Conservation (phyloP, 2,329 filamentous ascomycete genomes). For the Monilinia vaccinii-corymbosi region DNA sequence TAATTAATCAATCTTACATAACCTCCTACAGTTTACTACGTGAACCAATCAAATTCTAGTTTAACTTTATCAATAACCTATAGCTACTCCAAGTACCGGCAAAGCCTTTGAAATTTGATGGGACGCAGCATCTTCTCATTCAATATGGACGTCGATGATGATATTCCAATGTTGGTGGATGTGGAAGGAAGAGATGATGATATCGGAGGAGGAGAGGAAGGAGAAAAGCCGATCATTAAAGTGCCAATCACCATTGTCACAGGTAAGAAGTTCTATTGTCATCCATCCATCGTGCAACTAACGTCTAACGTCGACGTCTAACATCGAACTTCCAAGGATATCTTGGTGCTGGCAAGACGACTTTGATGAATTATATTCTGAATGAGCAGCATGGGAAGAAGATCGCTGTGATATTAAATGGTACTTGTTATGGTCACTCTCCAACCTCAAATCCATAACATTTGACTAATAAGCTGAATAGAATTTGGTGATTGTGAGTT, state of each 20-base stretch:
- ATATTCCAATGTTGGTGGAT: conserved; percentile 14
- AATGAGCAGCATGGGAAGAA: conserved; percentile 95
- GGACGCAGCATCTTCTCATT: too few relatives aligned
- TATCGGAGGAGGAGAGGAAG: conserved; percentile 33
- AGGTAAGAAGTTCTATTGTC: conserved; percentile 37
- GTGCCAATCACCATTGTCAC: conserved; percentile 83
- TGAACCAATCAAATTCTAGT: conserved; percentile 2
- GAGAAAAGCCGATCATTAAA: conserved; percentile 46
- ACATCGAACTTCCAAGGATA: conserved; percentile 48
- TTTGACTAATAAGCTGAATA: conserved; percentile 29
- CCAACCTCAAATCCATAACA: not conserved
- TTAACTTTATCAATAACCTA: not conserved
- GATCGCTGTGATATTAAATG: conserved; percentile 95
- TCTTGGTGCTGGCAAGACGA: conserved; percentile 91
- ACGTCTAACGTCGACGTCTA: too few relatives aligned
- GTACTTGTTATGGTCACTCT: conserved; percentile 35
- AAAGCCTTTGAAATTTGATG: not conserved
- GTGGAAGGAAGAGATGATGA: conserved; percentile 31
- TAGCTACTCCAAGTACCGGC: not conserved
- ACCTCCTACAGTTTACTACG: not conserved
- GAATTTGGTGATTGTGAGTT: conserved; percentile 73
- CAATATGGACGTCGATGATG: conserved; percentile 33
- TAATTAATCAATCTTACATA: not conserved
- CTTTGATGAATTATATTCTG: conserved; percentile 89
- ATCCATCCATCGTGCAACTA: too few relatives aligned